Evolutionary conservation across 768 basidiomycete species (phyloP), one percentile per base, ranked within the genome.

Genomic region (Lactarius sp.): DNA sequence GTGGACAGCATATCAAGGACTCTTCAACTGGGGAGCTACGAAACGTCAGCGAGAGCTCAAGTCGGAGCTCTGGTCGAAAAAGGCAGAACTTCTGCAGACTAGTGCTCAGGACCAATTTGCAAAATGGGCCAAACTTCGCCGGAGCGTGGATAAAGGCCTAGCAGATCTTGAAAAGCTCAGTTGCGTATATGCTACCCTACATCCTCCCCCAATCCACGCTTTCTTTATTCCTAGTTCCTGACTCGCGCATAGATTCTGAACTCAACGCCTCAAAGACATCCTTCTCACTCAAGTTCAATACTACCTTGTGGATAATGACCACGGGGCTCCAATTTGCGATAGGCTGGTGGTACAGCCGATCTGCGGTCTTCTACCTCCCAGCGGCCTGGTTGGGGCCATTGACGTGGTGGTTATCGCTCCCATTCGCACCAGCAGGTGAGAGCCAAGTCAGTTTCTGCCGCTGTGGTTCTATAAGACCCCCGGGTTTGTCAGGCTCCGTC

Each of bases 101-200:
- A 94, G 91, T 70, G 90, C 94, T 18, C 97, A 98, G 73, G 95
- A 98, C 71, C 92, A 98, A 71, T 99, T 99, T 73, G 92, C 94
- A 20, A 98, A 94, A 77, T 98, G 97, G 96, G 96, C 96, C 52
- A 94, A 94, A 77, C 77, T 98, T 71, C 78, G 90, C 69, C 77
- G 97, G 68, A 92, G 83, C 69, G 85, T 98, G 51, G 96, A 98
- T 77, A 98, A 96, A 75, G 92, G 89, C 20, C 75, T 97, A 18
- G 83, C 85, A 46, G 94, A 99, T 60, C 80, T 98, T 4, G 95
- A 98, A 78, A 89, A 87, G 74, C 80, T 94, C 66, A 98, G 95
- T 98, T 75, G 46, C 73, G 88, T 81, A 33, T 61, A 42, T 46
- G 22, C n/a, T 22, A 14, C 22, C 34, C 6, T 34, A 20, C 18